Base-by-base conservation (phyloP, 2,329 filamentous ascomycete genomes). In the Emydomyces testavorans region DNA sequence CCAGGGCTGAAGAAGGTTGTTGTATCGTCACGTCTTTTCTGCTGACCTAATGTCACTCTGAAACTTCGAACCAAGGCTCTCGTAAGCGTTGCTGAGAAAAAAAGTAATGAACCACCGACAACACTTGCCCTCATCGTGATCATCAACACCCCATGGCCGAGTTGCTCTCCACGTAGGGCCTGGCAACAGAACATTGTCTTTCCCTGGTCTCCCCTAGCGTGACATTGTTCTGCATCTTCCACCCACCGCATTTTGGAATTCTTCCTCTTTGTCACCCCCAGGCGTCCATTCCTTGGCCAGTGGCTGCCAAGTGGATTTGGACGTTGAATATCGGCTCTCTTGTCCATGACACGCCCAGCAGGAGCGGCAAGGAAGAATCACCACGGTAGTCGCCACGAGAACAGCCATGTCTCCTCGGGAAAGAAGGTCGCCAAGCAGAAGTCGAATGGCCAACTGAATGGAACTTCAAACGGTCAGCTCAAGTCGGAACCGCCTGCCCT, bases 301-400 rank as follows among this genome's bases (percentile, higher is more conserved):
- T 63, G 65, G 62, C 63, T 68, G 70, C 69, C 71, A 69, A 68
- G 66, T 62, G 61, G 66, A 68, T 65, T 68, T 60, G 66, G 65
- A 65, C 62, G 63, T 65, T 61, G 63, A 59, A 61, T 58, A 62
- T 57, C 57, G 62, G 61, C 61, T 58, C 29, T 47, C 60, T 69
- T 59, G 63, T 67, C 70, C 64, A 72, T 72, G 70, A 68, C 69
- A 67, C 69, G 68, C 62, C 66, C 65, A 65, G 65, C 62, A 55
- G 63, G 62, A 60, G 65, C 69, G 60, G 64, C 67, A 63, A 69
- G 69, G 62, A 71, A 71, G 65, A 82, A 73, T 70, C 76, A 80
- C 71, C 76, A 80, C 71, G 82, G 82, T 69, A 78, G 74, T 61
- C 80, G 83, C 67, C 83, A 93, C 71, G 88, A 94, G 71, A 88